A percentile compares a stretch with the other conserved stretches of the same genome.
Conservation (phyloP, 2,329 filamentous ascomycete species). For the Pestalotiopsis sp. region DNA sequence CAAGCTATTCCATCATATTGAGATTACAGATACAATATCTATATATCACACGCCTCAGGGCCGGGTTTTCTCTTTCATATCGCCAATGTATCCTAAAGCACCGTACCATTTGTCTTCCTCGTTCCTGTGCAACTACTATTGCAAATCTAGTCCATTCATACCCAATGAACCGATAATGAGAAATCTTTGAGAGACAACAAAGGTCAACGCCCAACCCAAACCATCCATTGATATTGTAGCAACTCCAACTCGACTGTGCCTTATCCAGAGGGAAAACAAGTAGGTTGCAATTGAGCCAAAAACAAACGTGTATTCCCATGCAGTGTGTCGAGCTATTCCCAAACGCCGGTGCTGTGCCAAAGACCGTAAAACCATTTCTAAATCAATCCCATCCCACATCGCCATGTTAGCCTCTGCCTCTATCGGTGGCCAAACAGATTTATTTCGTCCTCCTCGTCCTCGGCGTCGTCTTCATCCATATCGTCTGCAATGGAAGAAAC, state of each 20-base stretch:
- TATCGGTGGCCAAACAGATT: slow-evolving; percentile 39
- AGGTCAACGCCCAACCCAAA: neutral
- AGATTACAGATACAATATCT: no score
- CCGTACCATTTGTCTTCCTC: no score
- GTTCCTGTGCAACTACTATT: neutral
- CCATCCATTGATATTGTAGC: neutral
- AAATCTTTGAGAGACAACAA: neutral
- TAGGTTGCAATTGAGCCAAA: neutral
- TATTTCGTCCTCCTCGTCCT: slow-evolving; percentile 48
- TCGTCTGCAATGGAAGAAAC: slow-evolving; percentile 39
- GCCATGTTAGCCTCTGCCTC: slow-evolving; percentile 19
- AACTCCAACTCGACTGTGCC: neutral
- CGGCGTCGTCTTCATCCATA: slow-evolving; percentile 49
- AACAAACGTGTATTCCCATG: neutral
- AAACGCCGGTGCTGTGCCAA: slow-evolving; percentile 30
- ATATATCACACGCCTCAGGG: no score
- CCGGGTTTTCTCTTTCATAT: no score
- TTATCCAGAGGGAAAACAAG: neutral
- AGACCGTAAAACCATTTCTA: slow-evolving; percentile 16
- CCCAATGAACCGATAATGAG: neutral
- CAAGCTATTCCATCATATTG: no score
- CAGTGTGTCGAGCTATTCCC: slow-evolving; percentile 17
- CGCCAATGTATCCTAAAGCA: no score
- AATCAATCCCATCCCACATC: slow-evolving; percentile 15
- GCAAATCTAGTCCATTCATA: neutral